Evolutionary conservation across 208 protist species (phyloP).

Genomic region (Leishmania gerbilli): DNA sequence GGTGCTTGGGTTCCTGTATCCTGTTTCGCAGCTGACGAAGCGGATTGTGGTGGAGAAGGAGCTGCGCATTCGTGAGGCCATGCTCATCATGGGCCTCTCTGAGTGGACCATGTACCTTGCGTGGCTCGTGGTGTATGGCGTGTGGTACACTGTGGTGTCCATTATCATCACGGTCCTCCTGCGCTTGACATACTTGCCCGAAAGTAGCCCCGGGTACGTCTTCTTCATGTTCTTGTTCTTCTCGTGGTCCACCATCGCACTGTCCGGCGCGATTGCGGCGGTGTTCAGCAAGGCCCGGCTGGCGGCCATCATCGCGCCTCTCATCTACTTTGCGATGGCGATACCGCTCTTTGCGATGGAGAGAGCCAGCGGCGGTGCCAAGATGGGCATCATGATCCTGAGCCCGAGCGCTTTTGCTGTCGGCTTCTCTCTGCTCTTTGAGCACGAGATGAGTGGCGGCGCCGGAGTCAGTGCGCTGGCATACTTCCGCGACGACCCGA

Average conservation of each 20-base stretch:
- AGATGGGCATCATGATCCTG: constrained; percentile 33
- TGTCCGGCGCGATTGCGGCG: constrained; percentile 43
- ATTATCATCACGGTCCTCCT: constrained; percentile 60
- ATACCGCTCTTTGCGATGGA: constrained; percentile 39
- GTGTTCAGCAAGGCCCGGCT: constrained; percentile 78
- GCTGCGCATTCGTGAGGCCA: constrained; percentile 68
- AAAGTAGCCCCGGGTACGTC: constrained; percentile 30
- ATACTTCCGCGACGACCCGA: constrained; percentile 44
- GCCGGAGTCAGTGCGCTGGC: constrained; percentile 21
- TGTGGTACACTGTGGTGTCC: constrained; percentile 41
- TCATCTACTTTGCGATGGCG: constrained; percentile 72
- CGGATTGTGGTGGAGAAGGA: constrained; percentile 84
- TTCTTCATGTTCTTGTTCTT: constrained; percentile 64
- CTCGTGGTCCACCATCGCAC: constrained; percentile 37
- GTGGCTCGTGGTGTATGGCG: constrained; percentile 51
- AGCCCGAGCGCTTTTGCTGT: constrained; percentile 43
- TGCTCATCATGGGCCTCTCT: constrained; percentile 84
- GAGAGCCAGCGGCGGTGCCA: constrained; percentile 19
- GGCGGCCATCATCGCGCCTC: constrained; percentile 58
- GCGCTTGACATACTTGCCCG: constrained; percentile 41
- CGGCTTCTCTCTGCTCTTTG: constrained; percentile 54
- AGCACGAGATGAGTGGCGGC: constrained; percentile 48
- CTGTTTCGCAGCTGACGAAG: constrained; percentile 65
- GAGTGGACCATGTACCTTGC: constrained; percentile 49
- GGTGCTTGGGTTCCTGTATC: constrained; percentile 75